Evolutionary conservation across 1,284 basidiomycete genomes (phyloP).

Genomic region (Rhodotorula sp.): DNA sequence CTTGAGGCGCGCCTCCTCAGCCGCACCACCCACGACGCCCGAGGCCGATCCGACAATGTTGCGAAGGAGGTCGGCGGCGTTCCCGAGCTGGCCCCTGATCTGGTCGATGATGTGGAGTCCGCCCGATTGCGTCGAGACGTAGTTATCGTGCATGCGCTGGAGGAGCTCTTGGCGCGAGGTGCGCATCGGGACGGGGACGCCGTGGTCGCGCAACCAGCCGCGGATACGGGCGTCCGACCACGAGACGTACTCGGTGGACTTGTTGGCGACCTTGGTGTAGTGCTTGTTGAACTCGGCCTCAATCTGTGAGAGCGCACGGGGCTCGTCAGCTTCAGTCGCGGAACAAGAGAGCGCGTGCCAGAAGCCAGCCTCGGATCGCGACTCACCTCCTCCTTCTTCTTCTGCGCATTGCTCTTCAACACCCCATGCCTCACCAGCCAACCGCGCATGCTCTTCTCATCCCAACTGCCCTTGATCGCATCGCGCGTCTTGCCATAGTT

Average conservation of each 20-base stretch:
- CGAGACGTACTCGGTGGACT: conserved; percentile 43
- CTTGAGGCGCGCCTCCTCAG: conserved; percentile 44
- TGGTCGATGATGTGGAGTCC: conserved; percentile 30
- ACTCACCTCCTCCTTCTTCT: conserved; percentile 46
- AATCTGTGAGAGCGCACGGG: conserved; percentile 15
- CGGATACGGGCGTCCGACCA: conserved; percentile 47
- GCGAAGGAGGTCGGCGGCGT: conserved; percentile 42
- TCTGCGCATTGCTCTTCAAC: conserved; percentile 64
- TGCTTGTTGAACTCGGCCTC: conserved; percentile 41
- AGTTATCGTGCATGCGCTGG: conserved; percentile 67
- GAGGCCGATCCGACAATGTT: conserved; percentile 41
- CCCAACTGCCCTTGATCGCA: conserved; percentile 70
- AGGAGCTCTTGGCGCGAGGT: conserved; percentile 66
- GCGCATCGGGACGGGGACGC: conserved; percentile 27
- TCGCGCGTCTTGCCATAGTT: conserved; percentile 71
- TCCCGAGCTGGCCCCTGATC: conserved; percentile 40
- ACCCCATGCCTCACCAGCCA: conserved; percentile 77
- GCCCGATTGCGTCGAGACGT: conserved; percentile 39
- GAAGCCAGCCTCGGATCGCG: not conserved
- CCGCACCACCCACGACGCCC: conserved; percentile 28
- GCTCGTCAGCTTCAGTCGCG: not conserved
- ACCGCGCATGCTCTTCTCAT: conserved; percentile 68
- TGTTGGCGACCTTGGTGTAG: conserved; percentile 39
- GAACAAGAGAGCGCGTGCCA: not conserved
- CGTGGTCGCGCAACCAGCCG: conserved; percentile 45